Percentiles rank a stretch among this genome's conserved stretches.
Conservation (phyloP, 2,329 filamentous ascomycete species). For the Hortaea sp. region DNA sequence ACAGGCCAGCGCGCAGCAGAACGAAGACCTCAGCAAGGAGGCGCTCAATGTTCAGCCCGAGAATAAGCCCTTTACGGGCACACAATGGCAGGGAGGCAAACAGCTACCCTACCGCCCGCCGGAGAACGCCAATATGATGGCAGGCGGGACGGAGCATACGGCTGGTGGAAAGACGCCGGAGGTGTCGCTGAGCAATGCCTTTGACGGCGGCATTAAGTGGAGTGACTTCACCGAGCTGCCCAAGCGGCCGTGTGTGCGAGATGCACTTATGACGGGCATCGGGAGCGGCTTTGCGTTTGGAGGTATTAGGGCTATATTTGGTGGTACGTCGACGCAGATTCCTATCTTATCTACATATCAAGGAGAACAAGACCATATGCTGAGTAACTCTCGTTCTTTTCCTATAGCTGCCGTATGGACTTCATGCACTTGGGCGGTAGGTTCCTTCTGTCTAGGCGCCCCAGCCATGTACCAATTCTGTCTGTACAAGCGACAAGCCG, state of each 20-base stretch:
- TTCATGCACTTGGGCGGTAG: slow-evolving; percentile 79
- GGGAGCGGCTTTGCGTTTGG: slow-evolving; percentile 67
- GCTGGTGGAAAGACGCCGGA: slow-evolving; percentile 55
- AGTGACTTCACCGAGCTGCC: slow-evolving; percentile 64
- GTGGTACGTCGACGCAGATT: slow-evolving; percentile 46
- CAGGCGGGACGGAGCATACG: slow-evolving; percentile 49
- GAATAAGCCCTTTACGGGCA: slow-evolving; percentile 24
- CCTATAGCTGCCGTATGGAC: slow-evolving; percentile 49
- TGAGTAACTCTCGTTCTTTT: slow-evolving; percentile 8
- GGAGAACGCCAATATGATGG: slow-evolving; percentile 45
- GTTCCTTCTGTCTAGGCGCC: slow-evolving; percentile 60
- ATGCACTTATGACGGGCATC: slow-evolving; percentile 76
- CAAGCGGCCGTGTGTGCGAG: slow-evolving; percentile 72
- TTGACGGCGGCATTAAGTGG: slow-evolving; percentile 52
- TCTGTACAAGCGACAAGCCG: slow-evolving; percentile 60
- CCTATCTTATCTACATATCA: background rate
- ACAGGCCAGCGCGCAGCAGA: slow-evolving; percentile 24
- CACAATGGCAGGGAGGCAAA: slow-evolving; percentile 24
- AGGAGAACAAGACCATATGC: no score
- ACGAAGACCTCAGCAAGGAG: slow-evolving; percentile 18
- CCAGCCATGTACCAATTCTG: slow-evolving; percentile 75
- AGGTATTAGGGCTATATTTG: slow-evolving; percentile 60
- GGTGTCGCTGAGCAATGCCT: slow-evolving; percentile 42
- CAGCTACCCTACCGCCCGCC: slow-evolving; percentile 17
- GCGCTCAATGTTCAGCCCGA: slow-evolving; percentile 21